A percentile compares a stretch with the other conserved stretches of the same genome.
Conservation (phyloP, 2,329 filamentous ascomycete genomes). For the Stromatinia cepivora region DNA sequence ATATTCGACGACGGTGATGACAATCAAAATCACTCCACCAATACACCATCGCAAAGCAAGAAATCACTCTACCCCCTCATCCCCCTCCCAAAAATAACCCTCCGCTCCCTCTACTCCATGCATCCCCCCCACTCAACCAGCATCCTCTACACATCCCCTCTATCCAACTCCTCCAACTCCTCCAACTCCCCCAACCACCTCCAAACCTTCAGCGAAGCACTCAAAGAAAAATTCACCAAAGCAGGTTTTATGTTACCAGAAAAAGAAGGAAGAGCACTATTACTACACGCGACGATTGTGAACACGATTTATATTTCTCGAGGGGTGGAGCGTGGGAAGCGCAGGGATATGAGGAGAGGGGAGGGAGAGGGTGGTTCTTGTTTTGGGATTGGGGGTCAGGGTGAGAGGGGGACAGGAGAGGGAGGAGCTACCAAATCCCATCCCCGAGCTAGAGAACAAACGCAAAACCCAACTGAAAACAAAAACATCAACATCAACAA, state of each 20-base stretch:
- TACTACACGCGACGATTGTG: slow-evolving; percentile 80
- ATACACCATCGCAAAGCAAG: too few species aligned
- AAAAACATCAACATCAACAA: too few species aligned
- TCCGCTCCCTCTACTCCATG: slow-evolving; percentile 55
- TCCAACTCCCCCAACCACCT: slow-evolving; percentile 58
- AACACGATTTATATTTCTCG: slow-evolving; percentile 74
- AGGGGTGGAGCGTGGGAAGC: slow-evolving; percentile 31
- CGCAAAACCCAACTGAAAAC: too few species aligned
- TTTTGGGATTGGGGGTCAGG: too few species aligned
- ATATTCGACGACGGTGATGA: background rate
- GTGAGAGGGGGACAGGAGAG: background rate
- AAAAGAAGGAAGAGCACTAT: slow-evolving; percentile 55
- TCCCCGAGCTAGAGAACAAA: too few species aligned
- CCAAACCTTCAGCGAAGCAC: slow-evolving; percentile 55
- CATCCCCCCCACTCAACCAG: slow-evolving; percentile 54
- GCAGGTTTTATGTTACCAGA: slow-evolving; percentile 59
- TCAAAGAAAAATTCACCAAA: slow-evolving; percentile 56
- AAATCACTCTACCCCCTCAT: too few species aligned
- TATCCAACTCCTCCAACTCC: slow-evolving; percentile 63
- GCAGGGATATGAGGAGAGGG: background rate
- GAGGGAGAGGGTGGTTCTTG: background rate
- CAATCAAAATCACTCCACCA: too few species aligned
- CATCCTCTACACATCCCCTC: slow-evolving; percentile 60
- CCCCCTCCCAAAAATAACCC: background rate
- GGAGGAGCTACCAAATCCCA: too few species aligned